A percentile compares a stretch with the other conserved stretches of the same genome.
phyloP scores from a whole-genome alignment of 345 rosid genomes.

The Camelina neglecta region DNA sequence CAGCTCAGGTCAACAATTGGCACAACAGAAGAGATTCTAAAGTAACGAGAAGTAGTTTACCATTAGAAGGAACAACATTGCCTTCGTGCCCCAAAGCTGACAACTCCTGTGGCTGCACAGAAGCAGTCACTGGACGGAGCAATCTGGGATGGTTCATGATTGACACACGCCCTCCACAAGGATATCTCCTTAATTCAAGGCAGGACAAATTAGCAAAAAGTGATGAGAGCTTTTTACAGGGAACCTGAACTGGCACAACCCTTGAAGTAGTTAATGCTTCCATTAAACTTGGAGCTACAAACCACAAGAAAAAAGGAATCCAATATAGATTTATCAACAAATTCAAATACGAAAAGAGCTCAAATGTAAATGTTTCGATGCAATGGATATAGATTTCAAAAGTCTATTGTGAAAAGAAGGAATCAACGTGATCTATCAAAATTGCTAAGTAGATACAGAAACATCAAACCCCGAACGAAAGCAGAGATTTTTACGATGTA shows the following conservation, averaged over 20 bases:
- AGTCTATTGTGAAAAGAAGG: background rate
- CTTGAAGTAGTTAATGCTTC: slow-evolving; percentile 58
- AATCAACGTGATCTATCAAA: slow-evolving; percentile 25
- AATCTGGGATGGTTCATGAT: slow-evolving; percentile 50
- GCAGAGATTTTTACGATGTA: background rate
- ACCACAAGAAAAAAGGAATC: background rate
- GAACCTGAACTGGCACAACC: slow-evolving; percentile 46
- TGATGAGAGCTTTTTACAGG: slow-evolving; percentile 41
- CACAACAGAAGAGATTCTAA: background rate
- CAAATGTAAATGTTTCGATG: slow-evolving; percentile 4
- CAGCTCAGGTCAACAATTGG: slow-evolving; percentile 15
- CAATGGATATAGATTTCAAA: background rate
- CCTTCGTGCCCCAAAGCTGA: slow-evolving; percentile 48
- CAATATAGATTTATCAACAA: slow-evolving; percentile 1
- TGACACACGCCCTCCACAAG: slow-evolving; percentile 37
- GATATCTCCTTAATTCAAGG: slow-evolving; percentile 42
- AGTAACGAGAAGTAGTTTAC: slow-evolving; percentile 37
- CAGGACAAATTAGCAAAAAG: slow-evolving; percentile 41
- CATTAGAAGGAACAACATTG: slow-evolving; percentile 63
- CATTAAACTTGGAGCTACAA: slow-evolving; percentile 54
- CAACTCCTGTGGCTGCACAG: slow-evolving; percentile 56
- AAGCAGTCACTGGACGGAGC: slow-evolving; percentile 54
- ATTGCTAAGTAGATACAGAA: slow-evolving; percentile 25
- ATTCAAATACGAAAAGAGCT: background rate
- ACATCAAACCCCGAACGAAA: background rate